Evolutionary conservation across 441 rosid genomes (phyloP).

Genomic region (Erodium texanum): DNA sequence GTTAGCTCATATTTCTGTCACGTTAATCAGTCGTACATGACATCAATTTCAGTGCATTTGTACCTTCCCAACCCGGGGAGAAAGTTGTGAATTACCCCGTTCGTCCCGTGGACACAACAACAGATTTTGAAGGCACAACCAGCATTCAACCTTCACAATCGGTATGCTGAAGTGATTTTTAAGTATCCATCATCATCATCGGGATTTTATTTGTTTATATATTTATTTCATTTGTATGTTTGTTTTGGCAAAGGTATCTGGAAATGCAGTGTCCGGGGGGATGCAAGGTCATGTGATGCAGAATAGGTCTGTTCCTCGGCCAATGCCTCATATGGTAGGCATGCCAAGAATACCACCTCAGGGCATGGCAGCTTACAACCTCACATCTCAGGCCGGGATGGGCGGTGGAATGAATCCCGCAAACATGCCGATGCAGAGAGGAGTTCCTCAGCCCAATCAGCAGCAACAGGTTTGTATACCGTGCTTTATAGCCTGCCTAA

Average conservation of each 20-base stretch:
- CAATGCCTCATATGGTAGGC: constrained; percentile 40
- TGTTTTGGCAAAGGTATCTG: constrained; percentile 22
- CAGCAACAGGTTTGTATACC: constrained; percentile 47
- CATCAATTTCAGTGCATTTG: constrained; percentile 37
- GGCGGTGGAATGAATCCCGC: constrained; percentile 59
- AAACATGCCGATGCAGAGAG: constrained; percentile 63
- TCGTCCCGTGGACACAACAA: constrained; percentile 76
- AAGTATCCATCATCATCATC: background rate
- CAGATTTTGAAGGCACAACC: constrained; percentile 87
- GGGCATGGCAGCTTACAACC: constrained; percentile 59
- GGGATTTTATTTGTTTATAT: background rate
- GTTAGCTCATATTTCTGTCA: background rate
- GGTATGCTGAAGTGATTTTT: constrained; percentile 8
- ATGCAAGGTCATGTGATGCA: constrained; percentile 55
- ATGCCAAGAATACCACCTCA: constrained; percentile 78
- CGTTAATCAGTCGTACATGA: background rate
- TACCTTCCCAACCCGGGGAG: constrained; percentile 68
- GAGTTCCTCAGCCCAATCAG: constrained; percentile 30
- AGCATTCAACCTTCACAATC: constrained; percentile 76
- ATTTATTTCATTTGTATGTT: background rate
- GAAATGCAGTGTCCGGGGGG: constrained; percentile 45
- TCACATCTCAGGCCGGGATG: constrained; percentile 47
- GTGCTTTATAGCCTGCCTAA: too few species aligned
- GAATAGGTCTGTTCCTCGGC: constrained; percentile 59
- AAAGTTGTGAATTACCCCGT: constrained; percentile 68